These are phyloP conservation scores for Pseudogymnoascus pannorum DNA, from an alignment of 2,329 filamentous ascomycete genomes.

Conservation along the genomic window DNA sequence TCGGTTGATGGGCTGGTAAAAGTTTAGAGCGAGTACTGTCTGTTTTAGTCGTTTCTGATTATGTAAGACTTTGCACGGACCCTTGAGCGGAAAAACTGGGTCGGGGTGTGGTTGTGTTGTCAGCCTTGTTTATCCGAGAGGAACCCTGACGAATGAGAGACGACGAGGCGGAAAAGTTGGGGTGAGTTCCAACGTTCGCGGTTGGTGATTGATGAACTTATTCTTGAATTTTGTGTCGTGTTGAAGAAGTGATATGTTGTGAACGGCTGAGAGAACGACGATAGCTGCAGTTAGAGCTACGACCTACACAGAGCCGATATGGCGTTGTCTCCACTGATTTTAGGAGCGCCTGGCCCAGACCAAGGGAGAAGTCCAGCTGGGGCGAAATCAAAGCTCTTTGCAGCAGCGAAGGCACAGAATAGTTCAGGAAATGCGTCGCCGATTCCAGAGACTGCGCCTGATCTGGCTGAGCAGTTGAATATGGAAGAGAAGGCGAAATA, in stretches of 20 bases:
- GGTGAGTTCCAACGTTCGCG: background rate
- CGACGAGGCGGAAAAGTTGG: background rate
- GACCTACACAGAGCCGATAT: background rate
- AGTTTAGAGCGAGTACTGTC: too few relatives aligned
- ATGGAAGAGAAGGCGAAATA: slow-evolving; percentile 81
- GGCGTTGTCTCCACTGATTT: background rate
- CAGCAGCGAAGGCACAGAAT: background rate
- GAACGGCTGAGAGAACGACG: background rate
- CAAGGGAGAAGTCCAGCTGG: background rate
- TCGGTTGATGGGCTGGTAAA: background rate
- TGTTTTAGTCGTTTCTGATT: background rate
- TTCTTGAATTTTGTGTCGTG: background rate
- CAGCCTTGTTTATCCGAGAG: background rate
- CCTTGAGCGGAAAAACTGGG: background rate
- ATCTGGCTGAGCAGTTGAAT: slow-evolving; percentile 74
- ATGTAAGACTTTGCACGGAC: background rate
- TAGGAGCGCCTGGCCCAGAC: background rate
- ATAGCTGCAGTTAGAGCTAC: background rate
- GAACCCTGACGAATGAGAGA: background rate
- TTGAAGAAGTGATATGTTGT: background rate
- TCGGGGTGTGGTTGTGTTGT: background rate
- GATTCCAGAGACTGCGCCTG: slow-evolving; percentile 30
- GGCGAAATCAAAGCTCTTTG: background rate
- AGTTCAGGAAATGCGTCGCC: background rate
- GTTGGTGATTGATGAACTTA: background rate